These are phyloP conservation scores for Claviceps sp. DNA, from an alignment of 2,329 filamentous ascomycete genomes.

Conservation along the genomic window DNA sequence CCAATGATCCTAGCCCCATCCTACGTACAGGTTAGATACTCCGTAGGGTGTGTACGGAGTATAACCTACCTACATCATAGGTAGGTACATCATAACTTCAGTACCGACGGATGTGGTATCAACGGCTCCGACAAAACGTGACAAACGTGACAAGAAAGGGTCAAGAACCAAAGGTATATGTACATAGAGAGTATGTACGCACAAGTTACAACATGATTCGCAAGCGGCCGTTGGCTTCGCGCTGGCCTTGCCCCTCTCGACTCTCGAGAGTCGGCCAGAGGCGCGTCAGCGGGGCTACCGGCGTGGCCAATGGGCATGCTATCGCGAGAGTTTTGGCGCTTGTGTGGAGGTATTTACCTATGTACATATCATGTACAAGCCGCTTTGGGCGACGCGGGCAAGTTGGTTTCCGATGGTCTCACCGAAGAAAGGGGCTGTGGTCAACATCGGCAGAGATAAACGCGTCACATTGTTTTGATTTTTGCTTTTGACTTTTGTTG, in stretches of 20 bases:
- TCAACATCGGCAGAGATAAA: neutral
- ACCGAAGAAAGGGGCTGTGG: constrained; percentile 2
- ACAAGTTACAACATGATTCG: no score
- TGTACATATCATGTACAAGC: neutral
- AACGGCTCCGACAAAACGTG: neutral
- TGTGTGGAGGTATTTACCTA: no score
- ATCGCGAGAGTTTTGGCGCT: neutral
- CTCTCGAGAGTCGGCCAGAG: neutral
- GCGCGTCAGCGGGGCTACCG: constrained; percentile 3
- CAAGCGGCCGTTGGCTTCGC: neutral
- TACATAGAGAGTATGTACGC: no score
- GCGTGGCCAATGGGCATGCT: neutral
- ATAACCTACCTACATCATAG: no score
- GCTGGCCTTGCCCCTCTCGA: neutral
- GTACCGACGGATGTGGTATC: neutral
- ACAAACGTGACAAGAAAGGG: neutral
- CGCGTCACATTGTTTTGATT: constrained; percentile 1
- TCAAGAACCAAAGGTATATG: neutral
- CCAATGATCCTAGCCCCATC: neutral
- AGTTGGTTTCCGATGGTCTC: neutral
- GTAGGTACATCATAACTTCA: neutral
- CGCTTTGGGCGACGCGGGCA: neutral
- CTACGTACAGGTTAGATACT: neutral
- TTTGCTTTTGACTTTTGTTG: neutral
- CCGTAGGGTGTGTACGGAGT: neutral